Evolutionary conservation across 208 protist species (phyloP), one percentile per base, ranked within the genome.

Genomic region (Phytomonas serpens): DNA sequence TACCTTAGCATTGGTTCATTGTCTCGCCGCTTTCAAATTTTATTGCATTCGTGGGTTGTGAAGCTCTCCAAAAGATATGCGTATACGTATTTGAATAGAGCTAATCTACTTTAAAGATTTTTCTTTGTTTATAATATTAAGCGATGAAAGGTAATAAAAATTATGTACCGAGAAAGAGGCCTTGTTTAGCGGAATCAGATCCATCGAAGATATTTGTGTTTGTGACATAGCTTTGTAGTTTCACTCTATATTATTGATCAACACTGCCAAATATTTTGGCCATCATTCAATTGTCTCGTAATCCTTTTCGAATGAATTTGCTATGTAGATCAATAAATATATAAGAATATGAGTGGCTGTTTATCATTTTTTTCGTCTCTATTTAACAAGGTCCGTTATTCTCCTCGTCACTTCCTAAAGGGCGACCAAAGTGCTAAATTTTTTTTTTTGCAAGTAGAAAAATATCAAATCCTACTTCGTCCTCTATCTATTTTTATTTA

Each of bases 11-110:
- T 75, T 64, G 36, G 31, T 63, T 61, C 70, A 37, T 69, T 68
- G 51, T 77, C 33, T 37, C 33, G 29, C 71, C n/a, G 31, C 16
- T 57, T 72, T 73, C 36, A 2, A 61, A 69, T n/a, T 62, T 71
- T 66, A 65, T 70, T 51, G 19, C 68, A 73, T 14, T 9, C 27
- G 9, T 3, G 40, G 2, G 4, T 19, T 47, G 7, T 19, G 40
- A 11, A 47, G 9, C 40, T 3, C 16, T 3, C 7, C 13, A 47
- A 47, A 47, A 27, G 13, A 23, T 57, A 57, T 27, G 23, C 19
- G 9, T 11, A 19, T 2, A 47, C 40, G 7, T 57, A 9, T 57
- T 57, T 57, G 3, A 57, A 27, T 57, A 57, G 19, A 57, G 47
- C 0, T 57, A 19, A 11, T 57, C 19, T 27, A 19, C 16, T 5